A percentile compares a stretch with the other conserved stretches of the same genome.
Conservation (phyloP, 306 rosid genomes). For the Trifolium subterraneum region DNA sequence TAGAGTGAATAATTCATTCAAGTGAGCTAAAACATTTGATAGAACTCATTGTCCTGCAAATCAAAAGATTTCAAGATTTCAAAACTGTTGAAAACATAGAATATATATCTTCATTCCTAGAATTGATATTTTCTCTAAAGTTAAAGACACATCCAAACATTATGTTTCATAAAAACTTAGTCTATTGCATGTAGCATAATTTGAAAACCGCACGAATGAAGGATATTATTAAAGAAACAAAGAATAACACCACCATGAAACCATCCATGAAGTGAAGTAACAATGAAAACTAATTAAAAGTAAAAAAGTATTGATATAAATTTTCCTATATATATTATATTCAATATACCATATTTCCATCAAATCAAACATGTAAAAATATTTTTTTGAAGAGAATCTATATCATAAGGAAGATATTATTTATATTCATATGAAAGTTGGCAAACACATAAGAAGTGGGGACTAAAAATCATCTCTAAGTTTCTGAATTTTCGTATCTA, state of each 20-base stretch:
- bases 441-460: constrained; percentile 47
- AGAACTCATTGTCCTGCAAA: constrained; percentile 12
- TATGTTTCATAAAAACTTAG: neutral
- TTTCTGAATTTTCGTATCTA: constrained; percentile 49
- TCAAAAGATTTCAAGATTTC: neutral
- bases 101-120: neutral
- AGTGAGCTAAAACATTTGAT: neutral
- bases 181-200: neutral
- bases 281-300: constrained; percentile 9
- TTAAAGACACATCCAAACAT: neutral
- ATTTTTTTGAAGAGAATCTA: constrained; percentile 48
- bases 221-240: neutral
- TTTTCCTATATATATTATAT: constrained; percentile 1
- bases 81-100: constrained; percentile 7
- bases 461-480: constrained; percentile 27
- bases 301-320: neutral
- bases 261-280: neutral
- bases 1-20: constrained; percentile 13
- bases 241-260: constrained; percentile 14
- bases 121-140: constrained; percentile 28
- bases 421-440: constrained; percentile 44
- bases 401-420: constrained; percentile 38
- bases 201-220: neutral
- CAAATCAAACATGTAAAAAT: constrained; percentile 35
- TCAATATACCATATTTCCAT: constrained; percentile 8